phyloP scores from a whole-genome alignment of 2,329 filamentous ascomycete genomes.

The Cladophialophora bantiana region DNA sequence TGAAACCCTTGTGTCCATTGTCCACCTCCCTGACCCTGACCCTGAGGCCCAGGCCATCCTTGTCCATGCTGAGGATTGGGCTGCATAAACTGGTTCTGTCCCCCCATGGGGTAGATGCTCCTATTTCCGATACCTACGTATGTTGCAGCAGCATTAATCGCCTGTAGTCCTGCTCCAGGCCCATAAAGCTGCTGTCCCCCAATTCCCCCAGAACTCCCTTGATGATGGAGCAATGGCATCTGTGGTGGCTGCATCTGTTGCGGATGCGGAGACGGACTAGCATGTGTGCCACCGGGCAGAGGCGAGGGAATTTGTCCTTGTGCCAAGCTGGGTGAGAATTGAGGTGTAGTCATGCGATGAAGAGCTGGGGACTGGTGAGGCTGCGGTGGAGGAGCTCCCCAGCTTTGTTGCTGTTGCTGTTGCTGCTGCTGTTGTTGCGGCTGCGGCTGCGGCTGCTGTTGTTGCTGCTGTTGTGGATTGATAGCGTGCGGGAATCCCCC shows the following conservation, averaged over 20 bases:
- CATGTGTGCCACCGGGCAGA: conserved; percentile 33
- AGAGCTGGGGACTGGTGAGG: conserved; percentile 66
- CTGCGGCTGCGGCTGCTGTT: conserved; percentile 62
- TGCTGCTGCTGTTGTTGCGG: conserved; percentile 65
- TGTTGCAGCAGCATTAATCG: conserved; percentile 37
- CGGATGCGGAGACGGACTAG: conserved; percentile 38
- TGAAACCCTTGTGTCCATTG: conserved; percentile 38
- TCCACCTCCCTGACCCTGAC: conserved; percentile 30
- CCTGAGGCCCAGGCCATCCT: conserved; percentile 36
- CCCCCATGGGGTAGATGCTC: conserved; percentile 37
- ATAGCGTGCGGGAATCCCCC: conserved; percentile 59
- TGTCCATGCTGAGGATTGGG: conserved; percentile 38
- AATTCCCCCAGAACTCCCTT: conserved; percentile 32
- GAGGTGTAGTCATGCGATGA: conserved; percentile 46
- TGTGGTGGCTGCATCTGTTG: conserved; percentile 41
- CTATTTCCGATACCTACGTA: conserved; percentile 38
- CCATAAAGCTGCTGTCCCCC: conserved; percentile 39
- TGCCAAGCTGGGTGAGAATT: conserved; percentile 37
- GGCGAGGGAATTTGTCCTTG: conserved; percentile 41
- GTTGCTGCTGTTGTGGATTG: conserved; percentile 65
- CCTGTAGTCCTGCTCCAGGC: conserved; percentile 40
- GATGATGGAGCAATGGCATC: conserved; percentile 40
- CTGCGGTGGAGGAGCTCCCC: conserved; percentile 68
- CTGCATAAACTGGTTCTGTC: conserved; percentile 38
- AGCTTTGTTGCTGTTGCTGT: conserved; percentile 68